Evolutionary conservation across 352 stramenopile genomes (phyloP).

Genomic region (Phytopythium mirpurense): DNA sequence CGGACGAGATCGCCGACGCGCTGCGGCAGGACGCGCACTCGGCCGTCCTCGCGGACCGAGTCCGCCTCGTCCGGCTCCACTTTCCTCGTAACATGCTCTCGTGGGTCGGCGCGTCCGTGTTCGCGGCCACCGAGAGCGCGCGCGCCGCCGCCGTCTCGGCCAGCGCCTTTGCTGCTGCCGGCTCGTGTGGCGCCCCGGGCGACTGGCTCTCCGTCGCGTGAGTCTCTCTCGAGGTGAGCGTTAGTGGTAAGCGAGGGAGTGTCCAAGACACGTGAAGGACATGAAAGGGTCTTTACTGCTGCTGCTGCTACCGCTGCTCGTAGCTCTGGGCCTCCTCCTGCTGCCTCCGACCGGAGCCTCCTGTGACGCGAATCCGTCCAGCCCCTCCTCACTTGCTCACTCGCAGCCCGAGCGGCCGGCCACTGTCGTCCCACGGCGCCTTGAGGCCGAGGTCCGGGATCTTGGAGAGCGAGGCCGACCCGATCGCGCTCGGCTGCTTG

Average conservation of each 20-base stretch:
- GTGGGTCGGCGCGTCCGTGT: conserved; percentile 79
- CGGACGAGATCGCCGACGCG: conserved; percentile 34
- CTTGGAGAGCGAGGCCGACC: conserved; percentile 42
- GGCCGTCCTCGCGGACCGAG: conserved; percentile 22
- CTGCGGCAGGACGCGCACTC: conserved; percentile 37
- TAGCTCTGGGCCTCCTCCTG: too few species aligned
- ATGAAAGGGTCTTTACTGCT: too few species aligned
- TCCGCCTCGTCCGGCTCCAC: conserved; percentile 34
- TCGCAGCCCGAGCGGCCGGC: conserved; percentile 59
- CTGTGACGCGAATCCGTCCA: too few species aligned
- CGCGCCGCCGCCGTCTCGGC: conserved; percentile 36
- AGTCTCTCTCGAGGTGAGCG: neutral
- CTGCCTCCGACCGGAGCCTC: too few species aligned
- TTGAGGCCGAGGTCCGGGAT: conserved; percentile 71
- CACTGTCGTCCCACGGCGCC: conserved; percentile 75
- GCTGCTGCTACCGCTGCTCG: too few species aligned
- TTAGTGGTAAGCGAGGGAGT: too few species aligned
- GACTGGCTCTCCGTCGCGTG: conserved; percentile 68
- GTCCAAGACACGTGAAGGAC: too few species aligned
- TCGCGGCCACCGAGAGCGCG: conserved; percentile 53
- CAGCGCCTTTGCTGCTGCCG: conserved; percentile 46
- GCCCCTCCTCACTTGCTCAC: conserved; percentile 27
- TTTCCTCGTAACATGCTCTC: conserved; percentile 73
- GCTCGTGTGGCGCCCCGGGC: conserved; percentile 25
- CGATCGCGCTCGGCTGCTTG: conserved; percentile 37